phyloP scores from a whole-genome alignment of 73 alveolate species.

The Paramecium tetraurelia region DNA sequence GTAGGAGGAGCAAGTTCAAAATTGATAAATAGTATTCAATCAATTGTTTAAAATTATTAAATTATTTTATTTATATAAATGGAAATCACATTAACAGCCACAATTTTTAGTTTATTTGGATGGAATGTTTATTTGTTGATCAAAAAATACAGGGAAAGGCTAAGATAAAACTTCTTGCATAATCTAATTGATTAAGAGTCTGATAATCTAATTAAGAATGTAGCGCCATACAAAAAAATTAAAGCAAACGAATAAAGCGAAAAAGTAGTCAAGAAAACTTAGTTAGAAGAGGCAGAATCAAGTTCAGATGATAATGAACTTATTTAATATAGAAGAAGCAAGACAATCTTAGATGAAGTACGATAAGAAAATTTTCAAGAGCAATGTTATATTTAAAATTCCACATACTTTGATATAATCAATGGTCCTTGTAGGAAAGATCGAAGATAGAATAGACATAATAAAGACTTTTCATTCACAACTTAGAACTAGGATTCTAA shows the following conservation, averaged over 20 bases:
- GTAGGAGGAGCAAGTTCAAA: background rate
- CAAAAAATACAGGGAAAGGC: background rate
- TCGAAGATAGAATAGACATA: background rate
- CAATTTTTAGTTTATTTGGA: background rate
- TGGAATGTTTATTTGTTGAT: background rate
- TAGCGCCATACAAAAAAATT: background rate
- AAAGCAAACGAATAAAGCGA: background rate
- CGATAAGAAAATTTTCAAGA: background rate
- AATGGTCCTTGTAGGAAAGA: background rate
- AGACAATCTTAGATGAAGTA: background rate
- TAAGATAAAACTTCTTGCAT: background rate
- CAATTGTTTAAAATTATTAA: background rate
- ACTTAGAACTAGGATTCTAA: background rate
- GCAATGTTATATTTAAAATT: background rate
- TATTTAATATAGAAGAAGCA: background rate
- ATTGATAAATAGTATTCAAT: background rate
- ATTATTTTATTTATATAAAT: background rate
- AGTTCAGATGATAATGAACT: background rate
- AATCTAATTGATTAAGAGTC: background rate
- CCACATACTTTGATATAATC: background rate
- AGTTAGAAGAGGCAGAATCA: background rate
- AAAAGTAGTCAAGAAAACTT: background rate
- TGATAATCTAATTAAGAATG: background rate
- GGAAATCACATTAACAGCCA: constrained; percentile 6
- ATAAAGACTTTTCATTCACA: background rate